Base-by-base conservation (phyloP, 2,329 filamentous ascomycete genomes). In the Aspergillus sclerotialis region DNA sequence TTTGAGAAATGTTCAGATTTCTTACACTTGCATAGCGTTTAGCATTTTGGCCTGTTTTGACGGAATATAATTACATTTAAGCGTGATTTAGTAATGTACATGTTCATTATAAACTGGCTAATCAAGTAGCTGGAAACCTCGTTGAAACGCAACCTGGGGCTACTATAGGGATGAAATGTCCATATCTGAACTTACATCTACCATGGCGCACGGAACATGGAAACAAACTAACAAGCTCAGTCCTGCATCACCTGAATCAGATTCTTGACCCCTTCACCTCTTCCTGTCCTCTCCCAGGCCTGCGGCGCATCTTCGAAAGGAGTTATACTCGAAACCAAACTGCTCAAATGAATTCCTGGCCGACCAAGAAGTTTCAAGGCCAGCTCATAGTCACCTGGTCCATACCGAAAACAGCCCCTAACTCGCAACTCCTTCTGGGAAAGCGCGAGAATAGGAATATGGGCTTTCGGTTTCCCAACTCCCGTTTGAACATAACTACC, bases 361-460 rank as follows among this genome's bases (percentile, higher is more conserved):
- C 6, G 49, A n/a, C n/a, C 42, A 1, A 60, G 50, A 28, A 70
- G 47, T 35, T 56, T 54, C 40, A 70, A 57, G 0, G 63, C 67
- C 32, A 56, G 28, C 49, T 58, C 34, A 50, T 50, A 52, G 44
- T 60, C 46, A 23, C 50, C 54, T 36, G 59, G 28, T 38, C 55
- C 46, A 47, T 61, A 54, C 39, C 55, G 36, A 45, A 62, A 52
- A 41, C 49, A 44, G 2, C 50, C 55, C 37, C 63, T 55, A 2
- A 64, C 40, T 26, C 52, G 48, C 18, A 61, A 42, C 31, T 60
- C 58, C 35, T 52, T 61, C 39, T 60, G 48, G 2, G 56, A 52
- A 18, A 61, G 46, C 8, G 56, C 47, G 17, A 59, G 52, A 30
- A 64, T 58, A 1, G 58, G 55, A 42, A 53, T 65, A 37, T 37